Evolutionary conservation across 108 stramenopile genomes (phyloP), one percentile per base, ranked within the genome.

Genomic region (Cyclostephanos tholiformis): DNA sequence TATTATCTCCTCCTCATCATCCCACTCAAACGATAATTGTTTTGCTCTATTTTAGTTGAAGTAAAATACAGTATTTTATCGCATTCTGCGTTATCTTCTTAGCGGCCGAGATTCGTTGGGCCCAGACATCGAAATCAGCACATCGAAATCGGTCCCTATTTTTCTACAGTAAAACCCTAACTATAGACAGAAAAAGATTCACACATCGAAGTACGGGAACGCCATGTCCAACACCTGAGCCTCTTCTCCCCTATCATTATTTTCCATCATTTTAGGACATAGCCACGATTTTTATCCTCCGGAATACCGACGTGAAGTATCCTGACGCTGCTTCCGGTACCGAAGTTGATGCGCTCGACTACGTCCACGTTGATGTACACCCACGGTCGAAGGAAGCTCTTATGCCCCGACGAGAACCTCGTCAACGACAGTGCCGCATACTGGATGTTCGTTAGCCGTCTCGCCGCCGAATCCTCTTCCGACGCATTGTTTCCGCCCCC

Each of bases 261-360:
- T 4, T 22, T 16, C 14, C 30, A 41, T 38, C 41, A 62, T 43
- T 62, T 62, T 38, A 41, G 23, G 61, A 62, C 81, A 71, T 82
- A 82, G 26, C 81, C 81, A 36, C 70, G 62, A 62, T 82, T 82
- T 60, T 82, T 82, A 41, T 69, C 74, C 46, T 78, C 74, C 19
- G 88, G 88, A 17, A 84, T 65, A 29, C 76, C 74, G 14, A 89
- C 77, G 22, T 77, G 76, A 67, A 86, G 52, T 35, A 78, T 72
- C n/a, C 92, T 74, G 6, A 88, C 85, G 46, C 59, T 71, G 51
- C 71, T 65, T 36, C 85, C 84, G 43, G 65, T 84, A 4, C 86
- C 86, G 67, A 93, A 74, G 62, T 93, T 93, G 20, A 85, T 75
- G 11, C 92, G 87, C 61, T 93, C 92, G 23, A 81, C 81, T 0